Percentiles rank a stretch among this genome's conserved stretches.
These are phyloP conservation scores for Oryza brachyantha DNA, from an alignment of 176 grass and related monocot species.

Conservation along the genomic window DNA sequence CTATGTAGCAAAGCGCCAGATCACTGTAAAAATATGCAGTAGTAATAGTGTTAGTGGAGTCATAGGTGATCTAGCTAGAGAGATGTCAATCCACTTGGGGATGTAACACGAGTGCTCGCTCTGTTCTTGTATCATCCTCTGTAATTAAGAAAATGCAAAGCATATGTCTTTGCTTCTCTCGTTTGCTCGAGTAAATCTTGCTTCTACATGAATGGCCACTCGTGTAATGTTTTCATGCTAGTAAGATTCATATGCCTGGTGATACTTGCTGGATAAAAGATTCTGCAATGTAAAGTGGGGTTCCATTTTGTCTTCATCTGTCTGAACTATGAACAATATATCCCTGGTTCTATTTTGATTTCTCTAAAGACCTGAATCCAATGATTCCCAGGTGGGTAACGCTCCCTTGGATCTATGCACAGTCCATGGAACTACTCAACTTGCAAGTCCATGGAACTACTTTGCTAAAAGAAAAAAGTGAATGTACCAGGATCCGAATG, in stretches of 20 bases:
- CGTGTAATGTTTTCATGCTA: neutral
- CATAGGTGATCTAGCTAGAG: neutral
- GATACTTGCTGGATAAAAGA: neutral
- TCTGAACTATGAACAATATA: neutral
- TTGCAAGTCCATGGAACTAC: neutral
- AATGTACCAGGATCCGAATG: neutral
- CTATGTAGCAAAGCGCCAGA: neutral
- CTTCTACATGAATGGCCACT: neutral
- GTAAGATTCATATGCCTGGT: neutral
- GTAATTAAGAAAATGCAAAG: constrained; percentile 15
- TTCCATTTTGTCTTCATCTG: neutral
- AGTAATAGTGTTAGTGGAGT: neutral
- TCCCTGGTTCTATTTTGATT: neutral
- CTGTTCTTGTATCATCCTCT: neutral
- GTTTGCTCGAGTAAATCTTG: neutral
- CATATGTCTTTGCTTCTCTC: neutral
- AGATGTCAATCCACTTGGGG: neutral
- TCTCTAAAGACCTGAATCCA: neutral
- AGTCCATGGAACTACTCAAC: neutral
- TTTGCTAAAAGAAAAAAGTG: neutral
- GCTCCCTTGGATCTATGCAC: neutral
- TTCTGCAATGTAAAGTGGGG: neutral
- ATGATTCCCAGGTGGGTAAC: neutral
- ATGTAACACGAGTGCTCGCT: constrained; percentile 11
- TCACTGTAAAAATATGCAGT: neutral